Evolutionary conservation across 768 basidiomycete genomes (phyloP), one percentile per base, ranked within the genome.

Genomic region (Leccinellum rugosiceps): DNA sequence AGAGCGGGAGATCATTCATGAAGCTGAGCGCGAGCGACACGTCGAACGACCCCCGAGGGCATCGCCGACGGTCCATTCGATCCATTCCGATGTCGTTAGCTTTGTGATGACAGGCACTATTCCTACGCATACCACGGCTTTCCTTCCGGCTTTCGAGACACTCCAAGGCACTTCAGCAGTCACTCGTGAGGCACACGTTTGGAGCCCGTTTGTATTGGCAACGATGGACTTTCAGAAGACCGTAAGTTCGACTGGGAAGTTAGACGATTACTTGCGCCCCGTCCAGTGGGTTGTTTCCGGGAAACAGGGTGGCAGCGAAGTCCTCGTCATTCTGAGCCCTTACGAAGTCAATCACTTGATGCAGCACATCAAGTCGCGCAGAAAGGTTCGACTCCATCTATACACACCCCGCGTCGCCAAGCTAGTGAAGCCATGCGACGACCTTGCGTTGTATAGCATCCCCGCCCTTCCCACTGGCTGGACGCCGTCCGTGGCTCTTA

Each of bases 1-100:
- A 57, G 82, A 83, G 53, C 67, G 80, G 25, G 80, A 83, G 55
- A 66, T 83, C 8, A 58, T 63, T 3, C 77, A 78, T 23, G 81
- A 83, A 61, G 66, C 73, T 4, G 79, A 81, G 59, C 65, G 62
- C 6, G 80, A 82, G 56, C 67, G 63, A 10, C 70, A 80, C 53
- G 57, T 75, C 1, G 67, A 78, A 60, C 69, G 77, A 6, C 75
- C 78, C 5, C 61, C 70, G 1, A 65, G 45, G 28, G 68, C 69
- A 8, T 7, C 48, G 13, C 59, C 71, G 7, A 63, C 63, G 4
- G 9, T 1, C 2, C 74, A 75, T 55, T 44, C 49, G 2, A 21
- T 75, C 35, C 57, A 68, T 34, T 11, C 11, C 3, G 61, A 66
- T 13, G 62, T 76, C 2, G 10, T 49, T 17, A 0, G 23, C 1